These are phyloP conservation scores for Lasiodiplodia hormozganensis DNA, from an alignment of 2,329 filamentous ascomycete genomes.

Conservation along the genomic window DNA sequence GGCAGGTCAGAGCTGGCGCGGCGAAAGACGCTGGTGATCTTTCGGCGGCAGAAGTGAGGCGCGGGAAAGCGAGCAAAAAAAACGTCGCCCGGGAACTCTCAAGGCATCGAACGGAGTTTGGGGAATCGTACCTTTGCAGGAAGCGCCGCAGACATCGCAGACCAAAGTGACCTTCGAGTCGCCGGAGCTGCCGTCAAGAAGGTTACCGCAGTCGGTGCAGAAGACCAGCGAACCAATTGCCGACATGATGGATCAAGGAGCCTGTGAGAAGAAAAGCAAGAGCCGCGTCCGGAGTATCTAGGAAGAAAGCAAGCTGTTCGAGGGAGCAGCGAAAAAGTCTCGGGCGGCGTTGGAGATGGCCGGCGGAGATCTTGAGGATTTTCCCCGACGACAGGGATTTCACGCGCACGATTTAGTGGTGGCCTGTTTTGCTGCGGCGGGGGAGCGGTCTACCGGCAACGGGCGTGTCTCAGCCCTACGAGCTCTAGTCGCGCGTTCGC, in stretches of 20 bases:
- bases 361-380: constrained; percentile 26
- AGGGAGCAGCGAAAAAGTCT: constrained; percentile 24
- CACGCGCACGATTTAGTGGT: constrained; percentile 2
- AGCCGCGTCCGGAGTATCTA: not conserved
- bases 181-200: constrained; percentile 81
- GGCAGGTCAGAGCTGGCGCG: not conserved
- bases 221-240: constrained; percentile 91
- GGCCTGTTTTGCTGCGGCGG: not conserved
- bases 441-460: not conserved
- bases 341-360: constrained; percentile 11
- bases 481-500: constrained; percentile 20
- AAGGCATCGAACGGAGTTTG: no score
- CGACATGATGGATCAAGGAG: constrained; percentile 67
- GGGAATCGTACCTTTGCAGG: constrained; percentile 74
- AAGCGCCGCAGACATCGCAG: constrained; percentile 85
- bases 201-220: constrained; percentile 90
- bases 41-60: not conserved
- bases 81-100: not conserved
- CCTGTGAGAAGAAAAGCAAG: not conserved
- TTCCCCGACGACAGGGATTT: constrained; percentile 27
- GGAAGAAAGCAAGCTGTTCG: not conserved
- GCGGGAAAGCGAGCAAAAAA: not conserved
- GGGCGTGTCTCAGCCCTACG: constrained; percentile 11
- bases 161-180: constrained; percentile 75
- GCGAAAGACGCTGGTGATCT: not conserved